Evolutionary conservation across 768 basidiomycete genomes (phyloP).

Genomic region (Jaapia argillacea): DNA sequence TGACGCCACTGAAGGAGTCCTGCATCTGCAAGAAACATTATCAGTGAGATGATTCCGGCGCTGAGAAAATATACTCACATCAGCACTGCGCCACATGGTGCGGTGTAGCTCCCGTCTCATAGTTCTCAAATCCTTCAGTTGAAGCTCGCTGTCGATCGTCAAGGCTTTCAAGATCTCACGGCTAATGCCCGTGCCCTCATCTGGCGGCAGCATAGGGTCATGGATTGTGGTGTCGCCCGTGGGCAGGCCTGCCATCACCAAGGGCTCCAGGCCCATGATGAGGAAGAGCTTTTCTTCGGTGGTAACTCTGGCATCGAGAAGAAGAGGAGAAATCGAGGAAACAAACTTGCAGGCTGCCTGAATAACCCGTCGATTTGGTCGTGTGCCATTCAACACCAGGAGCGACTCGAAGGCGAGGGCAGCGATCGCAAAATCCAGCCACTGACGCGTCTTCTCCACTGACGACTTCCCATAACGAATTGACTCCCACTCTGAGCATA

Average conservation of each 20-base stretch:
- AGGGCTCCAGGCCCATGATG: constrained; percentile 53
- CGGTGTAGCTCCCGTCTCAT: constrained; percentile 33
- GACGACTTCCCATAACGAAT: constrained; percentile 29
- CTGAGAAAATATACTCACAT: constrained; percentile 36
- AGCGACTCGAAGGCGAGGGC: constrained; percentile 63
- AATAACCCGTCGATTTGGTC: constrained; percentile 49
- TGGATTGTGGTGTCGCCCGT: constrained; percentile 19
- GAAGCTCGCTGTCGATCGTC: constrained; percentile 9
- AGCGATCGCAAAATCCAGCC: constrained; percentile 59
- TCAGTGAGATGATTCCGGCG: no score
- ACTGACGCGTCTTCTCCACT: constrained; percentile 54
- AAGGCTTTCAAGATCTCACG: constrained; percentile 35
- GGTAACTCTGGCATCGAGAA: constrained; percentile 40
- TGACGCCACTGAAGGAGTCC: constrained; percentile 26
- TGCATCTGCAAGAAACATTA: constrained; percentile 38
- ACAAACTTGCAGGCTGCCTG: constrained; percentile 51
- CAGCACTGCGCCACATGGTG: constrained; percentile 55
- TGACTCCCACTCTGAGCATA: constrained; percentile 37
- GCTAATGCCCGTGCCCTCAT: constrained; percentile 49
- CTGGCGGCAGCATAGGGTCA: constrained; percentile 40
- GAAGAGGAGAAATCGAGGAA: constrained; percentile 26
- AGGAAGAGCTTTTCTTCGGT: constrained; percentile 55
- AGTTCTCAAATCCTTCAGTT: constrained; percentile 5
- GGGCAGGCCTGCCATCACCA: constrained; percentile 34
- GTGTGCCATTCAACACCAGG: constrained; percentile 54